Evolutionary conservation across 441 rosid genomes (phyloP).

Genomic region (Hypseocharis bilobata): DNA sequence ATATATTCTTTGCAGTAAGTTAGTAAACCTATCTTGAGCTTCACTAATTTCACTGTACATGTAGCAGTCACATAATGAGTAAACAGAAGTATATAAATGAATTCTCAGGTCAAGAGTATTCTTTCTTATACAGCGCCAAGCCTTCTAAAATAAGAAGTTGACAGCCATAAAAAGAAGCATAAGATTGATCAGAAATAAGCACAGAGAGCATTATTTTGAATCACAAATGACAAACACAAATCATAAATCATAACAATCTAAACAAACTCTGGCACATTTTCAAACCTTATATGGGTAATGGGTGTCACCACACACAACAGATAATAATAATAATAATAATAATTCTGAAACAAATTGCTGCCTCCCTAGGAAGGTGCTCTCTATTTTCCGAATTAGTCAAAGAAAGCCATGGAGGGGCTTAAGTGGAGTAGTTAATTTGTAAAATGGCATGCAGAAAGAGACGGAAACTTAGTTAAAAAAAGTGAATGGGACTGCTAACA

Average conservation of each 20-base stretch:
- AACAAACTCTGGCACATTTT: neutral
- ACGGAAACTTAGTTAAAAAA: too few species aligned
- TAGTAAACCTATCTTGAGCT: constrained; percentile 57
- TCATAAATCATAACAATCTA: neutral
- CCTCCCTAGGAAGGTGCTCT: neutral
- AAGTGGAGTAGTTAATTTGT: too few species aligned
- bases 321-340: too few species aligned
- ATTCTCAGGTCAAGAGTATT: constrained; percentile 3
- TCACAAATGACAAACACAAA: neutral
- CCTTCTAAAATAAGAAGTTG: neutral
- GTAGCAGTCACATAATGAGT: neutral
- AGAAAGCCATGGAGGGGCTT: too few species aligned
- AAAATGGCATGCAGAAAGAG: too few species aligned
- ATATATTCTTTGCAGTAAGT: constrained; percentile 41
- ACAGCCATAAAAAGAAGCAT: neutral
- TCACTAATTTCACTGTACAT: constrained; percentile 57
- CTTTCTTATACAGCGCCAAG: neutral
- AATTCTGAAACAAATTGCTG: neutral
- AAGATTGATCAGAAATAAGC: neutral
- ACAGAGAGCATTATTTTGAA: neutral
- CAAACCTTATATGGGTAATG: neutral
- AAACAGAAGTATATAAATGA: neutral
- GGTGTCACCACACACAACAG: neutral
- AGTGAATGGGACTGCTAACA: neutral
- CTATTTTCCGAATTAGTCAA: neutral